These are phyloP conservation scores for Ceratobasidium sp. DNA, from an alignment of 1,284 basidiomycete genomes.

Conservation along the genomic window DNA sequence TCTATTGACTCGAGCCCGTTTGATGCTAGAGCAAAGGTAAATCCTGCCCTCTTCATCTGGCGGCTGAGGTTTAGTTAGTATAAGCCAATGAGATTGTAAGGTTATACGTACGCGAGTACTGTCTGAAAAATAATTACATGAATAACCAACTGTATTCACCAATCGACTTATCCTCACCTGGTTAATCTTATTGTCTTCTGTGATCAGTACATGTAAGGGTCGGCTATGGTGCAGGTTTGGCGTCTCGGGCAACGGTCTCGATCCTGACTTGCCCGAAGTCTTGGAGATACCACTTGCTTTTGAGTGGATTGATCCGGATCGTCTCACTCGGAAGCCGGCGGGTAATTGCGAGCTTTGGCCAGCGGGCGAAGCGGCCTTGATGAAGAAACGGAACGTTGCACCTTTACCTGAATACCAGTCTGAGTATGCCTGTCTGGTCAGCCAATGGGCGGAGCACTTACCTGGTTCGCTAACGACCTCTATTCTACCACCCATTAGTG, in stretches of 20 bases:
- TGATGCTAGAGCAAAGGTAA: conserved; percentile 43
- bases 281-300: conserved; percentile 23
- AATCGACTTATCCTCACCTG: conserved; percentile 36
- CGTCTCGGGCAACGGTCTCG: conserved; percentile 15
- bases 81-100: background rate
- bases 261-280: conserved; percentile 7
- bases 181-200: conserved; percentile 45
- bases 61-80: conserved; percentile 37
- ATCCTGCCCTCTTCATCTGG: conserved; percentile 45
- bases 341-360: background rate
- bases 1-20: conserved; percentile 46
- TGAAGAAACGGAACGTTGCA: conserved; percentile 47
- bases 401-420: conserved; percentile 41
- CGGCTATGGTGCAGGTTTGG: conserved; percentile 13
- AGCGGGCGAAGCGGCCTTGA: conserved; percentile 38
- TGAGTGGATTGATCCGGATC: conserved; percentile 20
- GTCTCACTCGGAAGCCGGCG: background rate
- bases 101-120: conserved; percentile 1
- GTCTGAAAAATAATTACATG: background rate
- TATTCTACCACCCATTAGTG: conserved; percentile 46
- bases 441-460: no score
- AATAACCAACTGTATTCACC: background rate
- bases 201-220: conserved; percentile 43
- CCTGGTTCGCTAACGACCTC: conserved; percentile 43
- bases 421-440: no score